Conservation (phyloP, 2,329 filamentous ascomycete genomes). For the Colletotrichum sojae region DNA sequence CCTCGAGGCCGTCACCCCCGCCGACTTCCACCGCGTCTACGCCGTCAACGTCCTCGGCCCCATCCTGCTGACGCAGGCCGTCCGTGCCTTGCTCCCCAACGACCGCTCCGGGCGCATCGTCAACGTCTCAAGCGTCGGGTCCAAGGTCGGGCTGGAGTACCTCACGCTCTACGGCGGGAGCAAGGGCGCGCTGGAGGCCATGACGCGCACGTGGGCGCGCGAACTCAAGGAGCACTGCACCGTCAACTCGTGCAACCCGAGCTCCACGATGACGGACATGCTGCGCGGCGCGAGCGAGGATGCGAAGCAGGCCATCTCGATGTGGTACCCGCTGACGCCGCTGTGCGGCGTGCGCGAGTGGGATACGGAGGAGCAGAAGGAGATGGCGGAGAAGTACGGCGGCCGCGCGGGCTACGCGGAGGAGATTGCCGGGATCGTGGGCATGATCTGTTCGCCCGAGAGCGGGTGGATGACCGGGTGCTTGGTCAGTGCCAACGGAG, state of each 20-base stretch:
- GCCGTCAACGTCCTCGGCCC: conserved; percentile 50
- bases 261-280: conserved; percentile 51
- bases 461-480: conserved; percentile 79
- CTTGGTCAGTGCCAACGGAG: conserved; percentile 79
- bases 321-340: conserved; percentile 63
- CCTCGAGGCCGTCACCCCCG: too few relatives aligned
- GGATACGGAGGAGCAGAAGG: conserved; percentile 48
- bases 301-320: conserved; percentile 54
- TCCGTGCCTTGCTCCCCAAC: conserved; percentile 66
- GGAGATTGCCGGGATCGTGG: conserved; percentile 79
- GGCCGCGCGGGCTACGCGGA: conserved; percentile 71
- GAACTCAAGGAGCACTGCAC: conserved; percentile 71
- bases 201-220: conserved; percentile 74
- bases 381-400: conserved; percentile 64
- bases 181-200: conserved; percentile 73
- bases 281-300: conserved; percentile 69
- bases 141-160: conserved; percentile 65
- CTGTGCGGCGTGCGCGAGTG: conserved; percentile 55
- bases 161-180: conserved; percentile 74
- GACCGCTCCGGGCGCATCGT: conserved; percentile 72
- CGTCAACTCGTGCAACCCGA: conserved; percentile 71
- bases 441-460: conserved; percentile 78
- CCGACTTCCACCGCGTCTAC: too few relatives aligned
- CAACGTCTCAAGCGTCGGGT: conserved; percentile 68
- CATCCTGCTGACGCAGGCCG: conserved; percentile 68